A percentile compares a stretch with the other conserved stretches of the same genome.
Conservation (phyloP, 352 stramenopile genomes). For the Discostella stelligera region DNA sequence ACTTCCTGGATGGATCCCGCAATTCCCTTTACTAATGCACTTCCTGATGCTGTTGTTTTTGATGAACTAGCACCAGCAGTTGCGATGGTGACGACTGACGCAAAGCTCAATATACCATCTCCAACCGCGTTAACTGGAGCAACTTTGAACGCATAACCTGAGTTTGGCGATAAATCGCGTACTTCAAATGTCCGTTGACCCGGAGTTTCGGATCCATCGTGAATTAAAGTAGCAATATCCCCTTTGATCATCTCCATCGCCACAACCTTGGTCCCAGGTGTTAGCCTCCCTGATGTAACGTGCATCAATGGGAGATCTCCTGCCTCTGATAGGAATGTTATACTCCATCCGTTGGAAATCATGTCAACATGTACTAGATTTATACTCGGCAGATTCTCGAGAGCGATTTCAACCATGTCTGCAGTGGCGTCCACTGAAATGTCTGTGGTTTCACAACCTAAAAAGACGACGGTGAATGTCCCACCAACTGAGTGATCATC, state of each 20-base stretch:
- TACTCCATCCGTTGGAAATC: conserved; percentile 86
- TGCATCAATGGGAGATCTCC: conserved; percentile 91
- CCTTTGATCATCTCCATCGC: conserved; percentile 86
- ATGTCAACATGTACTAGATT: conserved; percentile 83
- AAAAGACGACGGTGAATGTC: conserved; percentile 79
- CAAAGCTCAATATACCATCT: conserved; percentile 85
- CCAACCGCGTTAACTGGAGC: conserved; percentile 91
- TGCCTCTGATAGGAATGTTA: conserved; percentile 92
- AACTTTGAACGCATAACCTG: conserved; percentile 90
- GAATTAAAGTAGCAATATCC: conserved; percentile 88
- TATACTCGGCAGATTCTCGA: conserved; percentile 87
- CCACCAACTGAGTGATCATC: conserved; percentile 68
- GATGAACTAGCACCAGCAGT: conserved; percentile 86
- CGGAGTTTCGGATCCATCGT: conserved; percentile 87
- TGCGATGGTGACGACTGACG: conserved; percentile 90
- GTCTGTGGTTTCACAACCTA: conserved; percentile 77
- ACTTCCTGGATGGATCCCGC: conserved; percentile 93
- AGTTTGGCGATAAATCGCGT: conserved; percentile 86
- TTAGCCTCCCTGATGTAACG: conserved; percentile 87
- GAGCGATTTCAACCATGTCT: conserved; percentile 84
- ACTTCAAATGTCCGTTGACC: conserved; percentile 85
- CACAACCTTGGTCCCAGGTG: conserved; percentile 65
- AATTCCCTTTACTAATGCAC: conserved; percentile 88
- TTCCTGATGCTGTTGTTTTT: conserved; percentile 88
- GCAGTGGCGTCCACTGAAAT: conserved; percentile 85